These are phyloP conservation scores for Neoarthrinium moseri DNA, from an alignment of 2,329 filamentous ascomycete genomes.

Conservation along the genomic window DNA sequence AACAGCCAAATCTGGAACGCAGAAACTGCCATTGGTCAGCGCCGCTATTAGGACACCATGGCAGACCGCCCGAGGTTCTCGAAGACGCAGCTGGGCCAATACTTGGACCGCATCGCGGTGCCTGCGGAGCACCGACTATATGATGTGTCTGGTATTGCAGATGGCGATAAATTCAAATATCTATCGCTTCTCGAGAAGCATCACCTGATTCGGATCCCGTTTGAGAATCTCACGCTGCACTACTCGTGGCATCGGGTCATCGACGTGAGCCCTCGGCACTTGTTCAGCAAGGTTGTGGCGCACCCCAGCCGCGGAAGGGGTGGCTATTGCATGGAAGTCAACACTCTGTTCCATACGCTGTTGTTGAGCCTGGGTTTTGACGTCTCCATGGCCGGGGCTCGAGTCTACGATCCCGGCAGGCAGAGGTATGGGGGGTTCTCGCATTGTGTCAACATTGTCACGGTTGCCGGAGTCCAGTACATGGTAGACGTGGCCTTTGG, in stretches of 20 bases:
- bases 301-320: slow-evolving; percentile 29
- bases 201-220: slow-evolving; percentile 42
- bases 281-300: slow-evolving; percentile 38
- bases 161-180: slow-evolving; percentile 10
- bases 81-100: slow-evolving; percentile 15
- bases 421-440: slow-evolving; percentile 21
- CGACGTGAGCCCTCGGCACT: slow-evolving; percentile 31
- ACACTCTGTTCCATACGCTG: slow-evolving; percentile 41
- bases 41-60: slow-evolving; percentile 15
- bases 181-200: slow-evolving; percentile 21
- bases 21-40: no score
- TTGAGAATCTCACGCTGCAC: slow-evolving; percentile 45
- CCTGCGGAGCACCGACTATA: slow-evolving; percentile 12
- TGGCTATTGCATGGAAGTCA: slow-evolving; percentile 46
- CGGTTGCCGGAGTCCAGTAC: slow-evolving; percentile 12
- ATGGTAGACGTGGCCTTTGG: slow-evolving; percentile 24
- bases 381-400: slow-evolving; percentile 22
- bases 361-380: slow-evolving; percentile 38
- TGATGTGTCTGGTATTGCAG: slow-evolving; percentile 8
- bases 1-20: no score
- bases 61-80: slow-evolving; percentile 18
- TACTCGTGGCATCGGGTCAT: slow-evolving; percentile 34
- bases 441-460: slow-evolving; percentile 26
- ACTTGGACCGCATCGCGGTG: slow-evolving; percentile 19
- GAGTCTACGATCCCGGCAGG: slow-evolving; percentile 16